These are phyloP conservation scores for Euphorbia pulcherrima DNA, from an alignment of 345 rosid species.

Conservation along the genomic window DNA sequence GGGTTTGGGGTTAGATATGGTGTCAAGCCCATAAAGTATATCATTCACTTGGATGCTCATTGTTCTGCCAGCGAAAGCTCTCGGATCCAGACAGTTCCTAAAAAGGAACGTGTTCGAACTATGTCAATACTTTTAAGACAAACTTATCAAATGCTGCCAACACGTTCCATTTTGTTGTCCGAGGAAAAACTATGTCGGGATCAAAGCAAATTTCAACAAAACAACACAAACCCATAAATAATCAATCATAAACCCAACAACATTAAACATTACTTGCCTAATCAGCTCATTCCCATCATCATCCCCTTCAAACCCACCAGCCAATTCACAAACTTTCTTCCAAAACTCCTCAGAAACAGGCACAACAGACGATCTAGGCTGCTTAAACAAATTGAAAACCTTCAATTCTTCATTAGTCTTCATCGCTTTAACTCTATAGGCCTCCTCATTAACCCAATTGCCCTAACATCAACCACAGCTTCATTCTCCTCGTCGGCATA, in stretches of 20 bases:
- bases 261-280: neutral
- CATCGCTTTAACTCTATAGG: slow-evolving; percentile 72
- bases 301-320: slow-evolving; percentile 79
- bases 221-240: neutral
- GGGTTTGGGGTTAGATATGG: no score
- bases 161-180: slow-evolving; percentile 37
- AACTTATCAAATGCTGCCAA: slow-evolving; percentile 60
- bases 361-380: slow-evolving; percentile 89
- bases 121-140: neutral
- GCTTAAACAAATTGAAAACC: slow-evolving; percentile 62
- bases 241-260: no score
- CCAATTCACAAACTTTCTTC: slow-evolving; percentile 65
- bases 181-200: no score
- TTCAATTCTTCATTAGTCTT: slow-evolving; percentile 53
- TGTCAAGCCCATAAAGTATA: no score
- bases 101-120: slow-evolving; percentile 14
- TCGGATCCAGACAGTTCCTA: no score
- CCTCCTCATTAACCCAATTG: slow-evolving; percentile 72
- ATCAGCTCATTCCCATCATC: slow-evolving; percentile 32
- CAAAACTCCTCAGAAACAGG: slow-evolving; percentile 57
- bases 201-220: neutral
- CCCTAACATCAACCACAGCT: slow-evolving; percentile 73
- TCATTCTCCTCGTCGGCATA: slow-evolving; percentile 36
- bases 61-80: no score
- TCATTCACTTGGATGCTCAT: no score